phyloP scores from a whole-genome alignment of 176 grass and related monocot genomes.

The Metroxylon sagu region DNA sequence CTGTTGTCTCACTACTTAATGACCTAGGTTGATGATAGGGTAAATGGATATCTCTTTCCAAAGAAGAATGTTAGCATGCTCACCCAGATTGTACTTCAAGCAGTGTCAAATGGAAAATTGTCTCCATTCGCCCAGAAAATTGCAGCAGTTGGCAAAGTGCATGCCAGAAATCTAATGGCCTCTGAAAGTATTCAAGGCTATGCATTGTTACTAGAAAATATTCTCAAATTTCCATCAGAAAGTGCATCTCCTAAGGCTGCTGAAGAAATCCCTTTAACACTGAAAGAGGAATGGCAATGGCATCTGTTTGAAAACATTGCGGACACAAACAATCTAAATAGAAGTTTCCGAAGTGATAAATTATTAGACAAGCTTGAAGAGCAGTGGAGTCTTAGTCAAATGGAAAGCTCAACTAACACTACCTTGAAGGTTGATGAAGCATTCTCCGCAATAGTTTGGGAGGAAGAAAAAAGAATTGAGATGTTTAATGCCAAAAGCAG shows the following conservation, averaged over 20 bases:
- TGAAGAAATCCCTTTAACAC: constrained; percentile 50
- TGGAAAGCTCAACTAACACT: constrained; percentile 22
- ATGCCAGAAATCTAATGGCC: constrained; percentile 82
- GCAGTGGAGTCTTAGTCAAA: constrained; percentile 45
- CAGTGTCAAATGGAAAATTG: constrained; percentile 54
- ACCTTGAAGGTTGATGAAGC: constrained; percentile 42
- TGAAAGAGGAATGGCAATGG: constrained; percentile 87
- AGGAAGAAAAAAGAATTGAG: constrained; percentile 67
- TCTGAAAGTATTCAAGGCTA: constrained; percentile 72
- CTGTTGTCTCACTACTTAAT: constrained; percentile 15
- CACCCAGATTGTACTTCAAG: constrained; percentile 43
- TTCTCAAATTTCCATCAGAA: constrained; percentile 66
- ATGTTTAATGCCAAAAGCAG: constrained; percentile 40
- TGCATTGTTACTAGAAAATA: constrained; percentile 55
- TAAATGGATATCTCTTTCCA: constrained; percentile 79
- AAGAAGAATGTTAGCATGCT: constrained; percentile 47
- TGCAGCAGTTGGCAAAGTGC: constrained; percentile 57
- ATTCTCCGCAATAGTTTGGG: constrained; percentile 61
- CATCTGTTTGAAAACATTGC: constrained; percentile 58
- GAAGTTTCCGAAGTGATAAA: constrained; percentile 36
- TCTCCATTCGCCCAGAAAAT: constrained; percentile 59
- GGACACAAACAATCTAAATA: constrained; percentile 30
- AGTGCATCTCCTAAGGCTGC: constrained; percentile 35
- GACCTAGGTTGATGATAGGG: constrained; percentile 67
- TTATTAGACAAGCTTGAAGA: constrained; percentile 59